phyloP scores from a whole-genome alignment of 768 basidiomycete species.

The Suillus occidentalis region DNA sequence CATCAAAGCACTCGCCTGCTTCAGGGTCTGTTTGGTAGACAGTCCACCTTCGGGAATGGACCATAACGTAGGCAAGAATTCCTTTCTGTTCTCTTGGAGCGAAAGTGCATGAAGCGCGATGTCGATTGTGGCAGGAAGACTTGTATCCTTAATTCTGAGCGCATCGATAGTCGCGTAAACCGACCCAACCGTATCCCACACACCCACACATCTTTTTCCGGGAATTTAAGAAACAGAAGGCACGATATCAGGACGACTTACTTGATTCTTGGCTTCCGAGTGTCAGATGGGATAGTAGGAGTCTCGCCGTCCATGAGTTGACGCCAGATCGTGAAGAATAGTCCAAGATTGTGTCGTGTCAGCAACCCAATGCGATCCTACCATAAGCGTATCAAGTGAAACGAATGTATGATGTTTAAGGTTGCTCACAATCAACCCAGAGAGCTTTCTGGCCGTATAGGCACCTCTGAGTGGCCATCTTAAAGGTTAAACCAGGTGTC shows the following conservation, averaged over 20 bases:
- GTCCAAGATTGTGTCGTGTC: constrained; percentile 10
- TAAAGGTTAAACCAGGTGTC: neutral
- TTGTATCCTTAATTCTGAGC: constrained; percentile 20
- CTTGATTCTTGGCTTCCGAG: neutral
- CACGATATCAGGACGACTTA: neutral
- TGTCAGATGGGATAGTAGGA: constrained; percentile 7
- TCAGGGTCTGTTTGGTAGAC: constrained; percentile 11
- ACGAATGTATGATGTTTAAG: neutral
- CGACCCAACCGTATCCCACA: constrained; percentile 27
- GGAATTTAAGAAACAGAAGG: neutral
- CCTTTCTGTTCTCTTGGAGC: constrained; percentile 24
- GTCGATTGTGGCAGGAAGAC: constrained; percentile 16
- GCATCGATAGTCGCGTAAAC: constrained; percentile 10
- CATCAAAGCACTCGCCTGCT: constrained; percentile 11
- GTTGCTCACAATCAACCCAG: constrained; percentile 9
- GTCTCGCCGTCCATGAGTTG: constrained; percentile 8
- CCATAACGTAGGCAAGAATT: constrained; percentile 25
- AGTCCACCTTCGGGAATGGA: constrained; percentile 6
- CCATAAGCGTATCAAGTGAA: neutral
- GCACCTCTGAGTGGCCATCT: constrained; percentile 3
- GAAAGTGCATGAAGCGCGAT: constrained; percentile 28
- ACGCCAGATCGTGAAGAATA: constrained; percentile 16
- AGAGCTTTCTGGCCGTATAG: constrained; percentile 10
- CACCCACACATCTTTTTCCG: constrained; percentile 15
- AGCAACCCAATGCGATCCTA: constrained; percentile 20